These are phyloP conservation scores for Alternaria triticimaculans DNA, from an alignment of 2,329 filamentous ascomycete genomes.

Conservation along the genomic window DNA sequence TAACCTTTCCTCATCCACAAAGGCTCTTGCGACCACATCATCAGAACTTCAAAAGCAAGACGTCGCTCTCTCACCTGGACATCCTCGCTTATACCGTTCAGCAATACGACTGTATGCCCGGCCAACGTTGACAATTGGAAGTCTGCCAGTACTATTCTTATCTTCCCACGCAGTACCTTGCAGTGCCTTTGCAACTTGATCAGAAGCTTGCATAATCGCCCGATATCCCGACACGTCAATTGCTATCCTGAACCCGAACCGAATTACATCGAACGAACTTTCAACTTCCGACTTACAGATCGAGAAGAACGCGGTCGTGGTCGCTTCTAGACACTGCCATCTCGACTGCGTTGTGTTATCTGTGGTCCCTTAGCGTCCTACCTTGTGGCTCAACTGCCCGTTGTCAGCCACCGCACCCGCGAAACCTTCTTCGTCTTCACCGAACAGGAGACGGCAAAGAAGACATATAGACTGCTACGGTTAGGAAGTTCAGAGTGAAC, in stretches of 20 bases:
- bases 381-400: not conserved
- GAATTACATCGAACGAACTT: not conserved
- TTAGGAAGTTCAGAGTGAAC: not conserved
- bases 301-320: not conserved
- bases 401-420: not conserved
- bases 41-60: constrained; percentile 2
- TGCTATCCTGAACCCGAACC: not conserved
- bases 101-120: not conserved
- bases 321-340: not conserved
- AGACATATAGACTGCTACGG: not conserved
- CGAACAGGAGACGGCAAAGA: not conserved
- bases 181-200: not conserved
- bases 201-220: too few species aligned
- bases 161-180: not conserved
- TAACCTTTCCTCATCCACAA: not conserved
- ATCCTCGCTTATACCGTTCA: not conserved
- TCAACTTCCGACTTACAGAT: not conserved
- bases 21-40: not conserved
- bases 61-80: constrained; percentile 9
- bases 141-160: not conserved
- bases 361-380: not conserved
- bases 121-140: not conserved
- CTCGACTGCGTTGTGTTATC: not conserved
- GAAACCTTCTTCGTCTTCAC: not conserved
- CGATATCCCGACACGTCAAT: not conserved